phyloP scores from a whole-genome alignment of 805 yeast species.

The Ogataea wickerhamii region DNA sequence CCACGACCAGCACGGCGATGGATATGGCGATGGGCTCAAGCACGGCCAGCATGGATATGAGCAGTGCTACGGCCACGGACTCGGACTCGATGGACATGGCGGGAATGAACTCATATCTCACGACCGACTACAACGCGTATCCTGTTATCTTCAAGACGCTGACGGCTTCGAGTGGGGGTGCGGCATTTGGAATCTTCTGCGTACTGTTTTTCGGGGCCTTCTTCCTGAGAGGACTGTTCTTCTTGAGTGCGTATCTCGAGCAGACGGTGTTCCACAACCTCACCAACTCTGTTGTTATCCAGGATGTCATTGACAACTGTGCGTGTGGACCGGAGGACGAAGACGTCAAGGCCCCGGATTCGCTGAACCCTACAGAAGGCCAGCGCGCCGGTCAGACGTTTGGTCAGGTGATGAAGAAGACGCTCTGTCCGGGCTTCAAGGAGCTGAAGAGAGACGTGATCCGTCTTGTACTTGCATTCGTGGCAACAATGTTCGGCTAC shows the following conservation, averaged over 20 bases:
- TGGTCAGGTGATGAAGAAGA: constrained; percentile 21
- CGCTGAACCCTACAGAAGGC: constrained; percentile 9
- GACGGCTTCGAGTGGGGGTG: constrained; percentile 50
- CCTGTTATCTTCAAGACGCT: constrained; percentile 62
- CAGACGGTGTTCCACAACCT: constrained; percentile 56
- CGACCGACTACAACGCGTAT: constrained; percentile 45
- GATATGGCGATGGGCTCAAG: constrained; percentile 17
- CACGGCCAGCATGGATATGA: constrained; percentile 6
- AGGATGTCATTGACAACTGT: constrained; percentile 29
- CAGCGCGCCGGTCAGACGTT: constrained; percentile 5
- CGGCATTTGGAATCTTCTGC: constrained; percentile 72
- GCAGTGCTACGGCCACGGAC: constrained; percentile 15
- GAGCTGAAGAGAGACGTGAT: constrained; percentile 50
- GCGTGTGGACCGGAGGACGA: constrained; percentile 34
- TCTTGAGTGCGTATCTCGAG: constrained; percentile 60
- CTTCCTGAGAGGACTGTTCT: constrained; percentile 55
- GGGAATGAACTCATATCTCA: constrained; percentile 57
- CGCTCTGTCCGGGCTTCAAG: constrained; percentile 33
- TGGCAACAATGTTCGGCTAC: constrained; percentile 64
- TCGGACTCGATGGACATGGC: constrained; percentile 12
- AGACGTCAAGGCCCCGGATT: constrained; percentile 12
- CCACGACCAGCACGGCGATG: constrained; percentile 21
- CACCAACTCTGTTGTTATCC: constrained; percentile 27
- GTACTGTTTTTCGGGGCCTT: constrained; percentile 57
- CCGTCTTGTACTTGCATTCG: constrained; percentile 52